Base-by-base conservation (phyloP, 352 stramenopile species). In the Phytophthora sojae region DNA sequence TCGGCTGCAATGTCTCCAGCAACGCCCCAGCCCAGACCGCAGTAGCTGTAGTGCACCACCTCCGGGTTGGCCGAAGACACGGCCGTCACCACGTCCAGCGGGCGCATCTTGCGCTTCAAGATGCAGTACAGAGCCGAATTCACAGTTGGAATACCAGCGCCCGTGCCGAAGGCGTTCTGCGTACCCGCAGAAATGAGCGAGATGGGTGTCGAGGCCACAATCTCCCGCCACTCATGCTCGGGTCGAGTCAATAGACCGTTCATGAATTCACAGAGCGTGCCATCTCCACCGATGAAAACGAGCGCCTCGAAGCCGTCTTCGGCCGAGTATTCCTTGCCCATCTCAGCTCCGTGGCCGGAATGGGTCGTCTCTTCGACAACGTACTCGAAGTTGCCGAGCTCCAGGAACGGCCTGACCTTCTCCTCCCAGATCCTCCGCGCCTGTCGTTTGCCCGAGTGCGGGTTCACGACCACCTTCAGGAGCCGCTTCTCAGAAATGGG, bases 391-490 rank as follows among this genome's bases (percentile, higher is more conserved):
- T 92, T 89, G 21, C 79, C 88, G 53, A 92, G 69, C 25, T 95
- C 84, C 21, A 95, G 86, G 67, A 89, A 93, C n/a, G 82, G 81
- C 74, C 89, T 92, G 12, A 95, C 88, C 15, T 90, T 69, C n/a
- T 86, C 64, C 45, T 80, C 62, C 85, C 86, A 95, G 63, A 95
- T 95, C 19, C 73, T 73, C 29, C 69, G 73, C 17, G 88, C 88
- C 29, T 84, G 82, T 29, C 80, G 81, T 62, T 88, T 89, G 17
- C 88, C 88, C 55, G 85, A 93, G 70, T 95, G 88, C 39, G 88
- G 88, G 71, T 95, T 95, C 57, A 95, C 80, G 2, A 95, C 88
- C 55, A 95, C 81, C 65, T 92, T 92, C 65, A 95, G 80, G n/a
- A 78, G 68, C 42, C 88, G 83, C 62, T 91, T 92, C 68, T 95